phyloP scores from a whole-genome alignment of 805 yeast species.

The Wickerhamomyces hampshirensis region DNA sequence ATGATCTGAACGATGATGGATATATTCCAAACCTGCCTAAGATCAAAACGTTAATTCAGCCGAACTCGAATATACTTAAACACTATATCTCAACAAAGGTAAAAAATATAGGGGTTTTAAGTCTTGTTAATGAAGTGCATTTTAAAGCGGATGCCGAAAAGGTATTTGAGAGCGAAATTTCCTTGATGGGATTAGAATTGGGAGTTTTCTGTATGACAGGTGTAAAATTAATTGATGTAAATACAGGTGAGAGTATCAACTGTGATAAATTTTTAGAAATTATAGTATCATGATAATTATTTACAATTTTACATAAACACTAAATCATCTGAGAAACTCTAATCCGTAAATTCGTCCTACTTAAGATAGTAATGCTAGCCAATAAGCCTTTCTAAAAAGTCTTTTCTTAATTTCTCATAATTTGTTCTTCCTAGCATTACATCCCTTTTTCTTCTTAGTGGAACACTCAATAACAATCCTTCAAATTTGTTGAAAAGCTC shows the following conservation, averaged over 20 bases:
- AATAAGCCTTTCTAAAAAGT: slow-evolving; percentile 26
- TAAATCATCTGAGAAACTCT: no score
- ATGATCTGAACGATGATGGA: slow-evolving; percentile 12
- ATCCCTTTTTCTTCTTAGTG: slow-evolving; percentile 26
- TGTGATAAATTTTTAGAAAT: slow-evolving; percentile 70
- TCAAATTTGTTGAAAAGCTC: slow-evolving; percentile 26
- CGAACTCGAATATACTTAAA: slow-evolving; percentile 24
- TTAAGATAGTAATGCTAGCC: slow-evolving; percentile 8
- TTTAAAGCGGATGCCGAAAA: slow-evolving; percentile 50
- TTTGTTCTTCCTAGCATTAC: slow-evolving; percentile 19
- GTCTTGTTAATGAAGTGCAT: slow-evolving; percentile 60
- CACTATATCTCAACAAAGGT: slow-evolving; percentile 35
- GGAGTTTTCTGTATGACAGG: slow-evolving; percentile 66
- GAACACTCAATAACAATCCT: slow-evolving; percentile 26
- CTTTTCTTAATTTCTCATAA: slow-evolving; percentile 27
- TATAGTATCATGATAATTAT: slow-evolving; percentile 30
- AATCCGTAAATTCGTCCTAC: not conserved
- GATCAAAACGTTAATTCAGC: slow-evolving; percentile 18
- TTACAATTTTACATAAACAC: no score
- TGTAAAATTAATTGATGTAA: slow-evolving; percentile 57
- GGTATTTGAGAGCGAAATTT: slow-evolving; percentile 59
- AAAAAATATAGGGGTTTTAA: slow-evolving; percentile 51
- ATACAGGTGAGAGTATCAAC: slow-evolving; percentile 62
- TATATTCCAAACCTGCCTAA: slow-evolving; percentile 23
- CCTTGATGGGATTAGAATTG: slow-evolving; percentile 53